Evolutionary conservation across 225 moss, liverwort and hornwort species (phyloP), one percentile per base, ranked within the genome.

Genomic region (Marchantia polymorpha): DNA sequence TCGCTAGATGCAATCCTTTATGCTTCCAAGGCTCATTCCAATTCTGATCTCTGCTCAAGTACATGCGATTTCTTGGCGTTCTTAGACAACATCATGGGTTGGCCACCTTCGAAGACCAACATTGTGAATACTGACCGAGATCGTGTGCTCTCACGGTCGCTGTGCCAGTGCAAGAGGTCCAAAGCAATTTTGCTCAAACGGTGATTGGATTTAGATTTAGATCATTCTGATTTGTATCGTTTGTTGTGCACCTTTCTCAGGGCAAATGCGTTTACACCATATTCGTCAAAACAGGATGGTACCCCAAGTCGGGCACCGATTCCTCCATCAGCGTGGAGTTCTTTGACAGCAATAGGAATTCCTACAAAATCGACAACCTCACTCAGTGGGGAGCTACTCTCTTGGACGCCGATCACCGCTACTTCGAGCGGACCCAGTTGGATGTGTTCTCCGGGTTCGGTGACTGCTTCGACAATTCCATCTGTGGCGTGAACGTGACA

Each of bases 221-320:
- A 2, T 2, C 39, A 39, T 39, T 39, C 39, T 39, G 5, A 39
- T 39, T 27, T 26, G 25, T 6, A 65, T 65, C 25, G 9, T 69
- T 13, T 46, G 27, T 3, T 46, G 6, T 2, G 27, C 39, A 69
- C 17, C 52, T 20, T 16, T 77, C n/a, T 29, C 77, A 77, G 77
- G 79, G 59, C 39, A 52, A 77, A 11, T 77, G 79, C 71, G 79
- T 79, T 19, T 79, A 79, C 17, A 79, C 69, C 53, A 17, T 79
- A 39, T 79, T 69, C 23, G 79, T 79, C 17, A 79, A 79, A 72
- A 79, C 79, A 69, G 79, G 79, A 67, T 79, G 79, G 79, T 31
- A 71, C 59, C 79, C 71, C 13, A 79, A 79, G 79, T 31, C 79
- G 9, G 79, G 79, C 10, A 79, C 79, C 4, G 12, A 79, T 50